phyloP scores from a whole-genome alignment of 768 basidiomycete genomes.

The Plicaturopsis crispa region DNA sequence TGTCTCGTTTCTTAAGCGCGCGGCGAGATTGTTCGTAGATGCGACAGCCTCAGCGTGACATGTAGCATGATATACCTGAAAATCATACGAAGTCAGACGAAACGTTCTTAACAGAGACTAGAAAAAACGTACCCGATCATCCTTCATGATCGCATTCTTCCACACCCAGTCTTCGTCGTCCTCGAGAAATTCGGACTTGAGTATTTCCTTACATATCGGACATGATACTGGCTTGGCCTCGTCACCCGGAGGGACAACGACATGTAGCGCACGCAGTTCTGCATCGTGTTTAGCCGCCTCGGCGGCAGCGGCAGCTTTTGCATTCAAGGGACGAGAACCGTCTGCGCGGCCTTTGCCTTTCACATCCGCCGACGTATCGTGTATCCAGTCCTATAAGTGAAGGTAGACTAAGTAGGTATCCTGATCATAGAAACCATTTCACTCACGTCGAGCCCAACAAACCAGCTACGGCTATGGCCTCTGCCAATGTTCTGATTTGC shows the following conservation, averaged over 20 bases:
- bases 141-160: constrained; percentile 82
- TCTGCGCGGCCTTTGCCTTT: constrained; percentile 68
- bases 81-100: constrained; percentile 3
- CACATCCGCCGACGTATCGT: constrained; percentile 48
- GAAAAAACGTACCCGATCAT: constrained; percentile 61
- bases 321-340: constrained; percentile 39
- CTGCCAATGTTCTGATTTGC: constrained; percentile 71
- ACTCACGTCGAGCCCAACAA: constrained; percentile 72
- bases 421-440: constrained; percentile 1
- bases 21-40: constrained; percentile 53
- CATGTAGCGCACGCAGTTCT: constrained; percentile 68
- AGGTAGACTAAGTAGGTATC: constrained; percentile 12
- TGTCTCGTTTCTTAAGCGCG: constrained; percentile 58
- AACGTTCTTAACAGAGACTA: background rate
- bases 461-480: constrained; percentile 89
- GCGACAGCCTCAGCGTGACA: constrained; percentile 79
- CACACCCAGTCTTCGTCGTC: constrained; percentile 99
- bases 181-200: constrained; percentile 88
- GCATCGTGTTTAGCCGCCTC: constrained; percentile 68
- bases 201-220: constrained; percentile 91
- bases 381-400: constrained; percentile 74
- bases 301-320: constrained; percentile 52
- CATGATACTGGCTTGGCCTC: constrained; percentile 81
- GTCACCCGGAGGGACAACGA: constrained; percentile 86
- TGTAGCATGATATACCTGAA: constrained; percentile 88